Conservation (phyloP, 1,139 yeast genomes). For the Williopsis jadinii region DNA sequence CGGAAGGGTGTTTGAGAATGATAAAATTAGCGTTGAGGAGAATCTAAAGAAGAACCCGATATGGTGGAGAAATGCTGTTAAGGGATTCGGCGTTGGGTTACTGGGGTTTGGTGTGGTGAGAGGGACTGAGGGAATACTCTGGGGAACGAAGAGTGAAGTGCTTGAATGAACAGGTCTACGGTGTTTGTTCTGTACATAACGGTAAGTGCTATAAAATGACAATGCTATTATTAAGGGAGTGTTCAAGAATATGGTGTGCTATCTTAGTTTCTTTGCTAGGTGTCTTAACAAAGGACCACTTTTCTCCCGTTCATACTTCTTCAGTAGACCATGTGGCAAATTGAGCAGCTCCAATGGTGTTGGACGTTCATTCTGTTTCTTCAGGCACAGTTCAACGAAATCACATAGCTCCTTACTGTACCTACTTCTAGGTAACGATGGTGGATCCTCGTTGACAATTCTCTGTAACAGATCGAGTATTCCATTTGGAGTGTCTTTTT, state of each 20-base stretch:
- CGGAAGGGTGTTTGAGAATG: constrained; percentile 42
- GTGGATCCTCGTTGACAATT: constrained; percentile 91
- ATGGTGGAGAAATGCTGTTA: constrained; percentile 52
- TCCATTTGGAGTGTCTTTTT: constrained; percentile 68
- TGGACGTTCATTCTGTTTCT: constrained; percentile 54
- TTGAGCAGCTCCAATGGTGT: constrained; percentile 50
- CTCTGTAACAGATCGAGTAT: constrained; percentile 84
- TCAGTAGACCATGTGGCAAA: constrained; percentile 20
- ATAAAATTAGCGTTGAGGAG: constrained; percentile 27
- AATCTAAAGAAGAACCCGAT: constrained; percentile 36
- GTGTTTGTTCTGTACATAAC: too few species aligned
- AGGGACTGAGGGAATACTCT: constrained; percentile 47
- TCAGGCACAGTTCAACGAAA: constrained; percentile 62
- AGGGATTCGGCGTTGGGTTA: constrained; percentile 44
- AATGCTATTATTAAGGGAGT: too few species aligned
- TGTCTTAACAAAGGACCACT: constrained; percentile 21
- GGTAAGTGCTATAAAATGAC: too few species aligned
- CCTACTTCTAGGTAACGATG: constrained; percentile 45
- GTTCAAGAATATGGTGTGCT: background rate
- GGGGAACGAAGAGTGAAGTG: constrained; percentile 24
- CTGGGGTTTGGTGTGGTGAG: constrained; percentile 50
- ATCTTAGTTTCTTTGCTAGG: constrained; percentile 20
- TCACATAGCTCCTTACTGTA: constrained; percentile 40
- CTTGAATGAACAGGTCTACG: background rate
- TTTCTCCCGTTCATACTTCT: constrained; percentile 20